phyloP scores from a whole-genome alignment of 768 basidiomycete species.

The Boletellus ananas region DNA sequence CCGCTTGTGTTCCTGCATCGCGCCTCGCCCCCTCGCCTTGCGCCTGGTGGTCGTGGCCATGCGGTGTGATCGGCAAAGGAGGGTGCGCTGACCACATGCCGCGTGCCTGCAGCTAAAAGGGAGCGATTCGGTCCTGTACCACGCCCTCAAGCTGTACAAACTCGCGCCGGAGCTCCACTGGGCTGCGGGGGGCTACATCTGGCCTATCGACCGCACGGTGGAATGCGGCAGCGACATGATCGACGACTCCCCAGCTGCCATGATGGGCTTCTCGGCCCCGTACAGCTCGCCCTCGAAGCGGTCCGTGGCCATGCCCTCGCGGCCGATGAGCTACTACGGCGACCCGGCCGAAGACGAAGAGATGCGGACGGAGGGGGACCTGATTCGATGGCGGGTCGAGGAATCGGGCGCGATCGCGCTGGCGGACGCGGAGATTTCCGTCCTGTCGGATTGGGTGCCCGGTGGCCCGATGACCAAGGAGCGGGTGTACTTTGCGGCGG shows the following conservation, averaged over 20 bases:
- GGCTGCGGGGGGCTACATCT: slow-evolving; percentile 80
- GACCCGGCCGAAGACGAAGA: slow-evolving; percentile 38
- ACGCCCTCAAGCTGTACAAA: slow-evolving; percentile 73
- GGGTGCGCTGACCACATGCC: slow-evolving; percentile 10
- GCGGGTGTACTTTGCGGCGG: slow-evolving; percentile 63
- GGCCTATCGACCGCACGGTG: slow-evolving; percentile 69
- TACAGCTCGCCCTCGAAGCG: slow-evolving; percentile 22
- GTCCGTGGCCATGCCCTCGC: slow-evolving; percentile 33
- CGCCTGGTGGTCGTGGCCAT: not conserved
- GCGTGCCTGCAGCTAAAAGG: slow-evolving; percentile 59
- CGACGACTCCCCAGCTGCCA: slow-evolving; percentile 19
- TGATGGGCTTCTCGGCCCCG: slow-evolving; percentile 24
- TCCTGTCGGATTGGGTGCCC: slow-evolving; percentile 53
- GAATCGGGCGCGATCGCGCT: slow-evolving; percentile 66
- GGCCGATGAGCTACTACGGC: slow-evolving; percentile 43
- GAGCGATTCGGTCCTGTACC: slow-evolving; percentile 70
- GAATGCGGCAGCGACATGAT: slow-evolving; percentile 51
- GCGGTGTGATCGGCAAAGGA: slow-evolving; percentile 9
- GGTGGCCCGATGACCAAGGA: slow-evolving; percentile 51
- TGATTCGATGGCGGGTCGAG: slow-evolving; percentile 54
- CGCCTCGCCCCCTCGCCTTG: slow-evolving; percentile 3
- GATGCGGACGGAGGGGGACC: slow-evolving; percentile 27
- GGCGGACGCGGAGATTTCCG: slow-evolving; percentile 55
- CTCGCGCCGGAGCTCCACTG: slow-evolving; percentile 72
- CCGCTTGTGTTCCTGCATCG: slow-evolving; percentile 7